These are phyloP conservation scores for Saccharomycopsis sp. DNA, from an alignment of 805 yeast genomes.

Conservation along the genomic window DNA sequence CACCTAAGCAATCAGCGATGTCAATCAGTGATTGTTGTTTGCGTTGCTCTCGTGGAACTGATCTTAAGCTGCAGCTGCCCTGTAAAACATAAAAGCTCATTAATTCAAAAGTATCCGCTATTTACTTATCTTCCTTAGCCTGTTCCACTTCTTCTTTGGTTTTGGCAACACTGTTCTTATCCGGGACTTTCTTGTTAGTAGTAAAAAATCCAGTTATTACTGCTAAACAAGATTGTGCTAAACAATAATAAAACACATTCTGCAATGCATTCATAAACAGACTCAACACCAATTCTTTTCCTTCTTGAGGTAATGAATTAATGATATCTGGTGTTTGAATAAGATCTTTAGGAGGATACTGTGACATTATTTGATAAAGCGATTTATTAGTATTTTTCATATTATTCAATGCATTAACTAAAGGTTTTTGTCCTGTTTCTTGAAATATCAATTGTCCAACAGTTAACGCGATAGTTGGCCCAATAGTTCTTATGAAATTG, in stretches of 20 bases:
- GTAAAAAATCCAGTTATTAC: not conserved
- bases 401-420: not conserved
- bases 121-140: no score
- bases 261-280: not conserved
- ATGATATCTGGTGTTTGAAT: not conserved
- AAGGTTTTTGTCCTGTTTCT: not conserved
- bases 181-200: no score
- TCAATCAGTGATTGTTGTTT: no score
- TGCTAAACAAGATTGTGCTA: not conserved
- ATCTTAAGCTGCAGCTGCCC: no score
- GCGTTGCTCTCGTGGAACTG: no score
- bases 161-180: no score
- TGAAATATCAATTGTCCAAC: not conserved
- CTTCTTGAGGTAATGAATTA: not conserved
- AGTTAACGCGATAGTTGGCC: constrained; percentile 24
- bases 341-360: not conserved
- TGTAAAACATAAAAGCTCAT: no score
- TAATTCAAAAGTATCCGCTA: no score
- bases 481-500: constrained; percentile 39
- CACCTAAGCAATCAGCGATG: no score
- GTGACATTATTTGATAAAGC: not conserved
- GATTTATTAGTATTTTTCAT: not conserved
- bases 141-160: no score
- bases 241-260: not conserved
- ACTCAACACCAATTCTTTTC: not conserved